Base-by-base conservation (phyloP, 2,329 filamentous ascomycete genomes). In the Aspergillus cejpii region DNA sequence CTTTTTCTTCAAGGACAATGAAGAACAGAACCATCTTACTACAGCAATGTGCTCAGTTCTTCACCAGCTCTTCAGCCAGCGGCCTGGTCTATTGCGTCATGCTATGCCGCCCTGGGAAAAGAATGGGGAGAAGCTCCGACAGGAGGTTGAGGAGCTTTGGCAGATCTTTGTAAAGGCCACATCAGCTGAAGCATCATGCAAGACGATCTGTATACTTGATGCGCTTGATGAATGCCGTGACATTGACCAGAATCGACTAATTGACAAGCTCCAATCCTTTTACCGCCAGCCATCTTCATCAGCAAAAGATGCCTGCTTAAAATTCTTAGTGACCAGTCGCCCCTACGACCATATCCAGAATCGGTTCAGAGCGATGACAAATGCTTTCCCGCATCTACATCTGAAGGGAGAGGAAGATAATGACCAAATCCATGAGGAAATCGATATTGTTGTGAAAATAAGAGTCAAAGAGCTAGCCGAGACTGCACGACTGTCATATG, bases 1-100 rank as follows among this genome's bases (percentile, higher is more conserved):
- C 49, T 70, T 67, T 50, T 71, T 70, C 51, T 69, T 68, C 45
- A 65, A 68, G 37, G 63, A 68, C 26, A 63, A 67, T 31, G 52
- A 63, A 0, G 51, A 62, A 1, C 63, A 70, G 41, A 60, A 63
- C 19, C 51, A 39, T 27, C 31, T 63, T 29, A 33, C 45, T 6
- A 54, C 17, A 5, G 66, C 64, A 3, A 36, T 71, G 1, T 68
- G 60, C 31, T 60, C 63, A 5, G 20, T 70, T 11, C 54, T 71
- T 0, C 64, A 70, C 52, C 65, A 71, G 39, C 50, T 71, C 1
- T 67, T 69, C 41, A 40, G 21, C 6, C 28, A 53, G 7, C 47
- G 52, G 27, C 54, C 54, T 10, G 3, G 51, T n/a, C 54, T 68
- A 1, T 37, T 69, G 8, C 27, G n/a, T n/a, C n/a, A n/a, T n/a